Base-by-base conservation (phyloP, 179 eudicot genomes). In the Amaranthus tricolor region DNA sequence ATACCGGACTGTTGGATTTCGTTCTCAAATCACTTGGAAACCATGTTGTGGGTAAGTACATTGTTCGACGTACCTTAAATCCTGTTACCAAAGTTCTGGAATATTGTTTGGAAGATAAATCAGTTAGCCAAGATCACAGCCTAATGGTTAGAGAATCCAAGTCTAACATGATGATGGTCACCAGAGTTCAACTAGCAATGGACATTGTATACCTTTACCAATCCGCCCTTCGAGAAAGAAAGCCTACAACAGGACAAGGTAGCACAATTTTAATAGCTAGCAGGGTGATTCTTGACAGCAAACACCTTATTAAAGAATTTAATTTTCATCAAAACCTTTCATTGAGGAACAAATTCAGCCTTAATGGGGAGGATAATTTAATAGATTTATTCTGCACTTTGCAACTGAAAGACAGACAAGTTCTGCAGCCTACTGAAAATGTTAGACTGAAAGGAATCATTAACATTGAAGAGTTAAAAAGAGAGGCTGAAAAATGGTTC, bases 11-110 rank as follows among this genome's bases (percentile, higher is more conserved):
- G 62, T 64, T 95, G 19, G 99, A 95, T 84, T 95, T 95, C 21
- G 99, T 95, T 74, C 84, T 95, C 57, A 95, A 95, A 77, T 93
- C 97, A 6, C 86, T 95, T 45, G 98, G 99, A 49, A 95, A 95
- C 51, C 99, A 93, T 72, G 84, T 91, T 6, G 97, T 95, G 3
- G 99, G 98, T 13, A 91, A 88, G 54, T 95, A 93, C 80, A 82
- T 95, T 72, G 98, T 95, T 45, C 88, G 93, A 2, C 88, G 99
- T 3, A 89, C 95, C 77, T 76, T 95, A 44, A 95, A 95, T 82
- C 99, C 98, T 0, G 98, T 87, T 21, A 90, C 92, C 20, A 91
- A 93, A 78, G 98, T 95, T n/a, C 76, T 95, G 6, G 98, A 95
- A 71, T 93, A 85, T 62, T 83, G 88, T 66, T 67, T 85, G 45